phyloP scores from a whole-genome alignment of 495 filamentous ascomycete species.

The Penicillium canariense region DNA sequence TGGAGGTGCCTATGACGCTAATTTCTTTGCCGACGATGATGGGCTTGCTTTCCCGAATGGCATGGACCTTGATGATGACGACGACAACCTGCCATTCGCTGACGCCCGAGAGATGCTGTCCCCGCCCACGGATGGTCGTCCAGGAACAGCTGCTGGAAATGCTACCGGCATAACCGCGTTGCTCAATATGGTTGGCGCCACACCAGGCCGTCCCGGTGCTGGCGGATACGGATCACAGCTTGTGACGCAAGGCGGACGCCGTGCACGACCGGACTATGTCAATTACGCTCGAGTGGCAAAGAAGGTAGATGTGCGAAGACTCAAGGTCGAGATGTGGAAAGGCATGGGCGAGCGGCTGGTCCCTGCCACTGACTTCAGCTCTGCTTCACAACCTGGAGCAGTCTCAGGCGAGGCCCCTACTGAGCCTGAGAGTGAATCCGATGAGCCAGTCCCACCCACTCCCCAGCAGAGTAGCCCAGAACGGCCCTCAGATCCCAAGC shows the following conservation, averaged over 20 bases:
- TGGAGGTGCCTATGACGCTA: conserved; percentile 82
- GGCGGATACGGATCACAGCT: conserved; percentile 86
- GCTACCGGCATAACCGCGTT: conserved; percentile 40
- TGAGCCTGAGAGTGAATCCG: conserved; percentile 31
- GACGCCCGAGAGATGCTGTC: conserved; percentile 91
- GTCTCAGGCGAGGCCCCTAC: conserved; percentile 21
- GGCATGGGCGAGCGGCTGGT: conserved; percentile 63
- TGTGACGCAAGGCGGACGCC: conserved; percentile 77
- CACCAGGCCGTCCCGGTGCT: conserved; percentile 36
- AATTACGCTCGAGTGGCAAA: conserved; percentile 95
- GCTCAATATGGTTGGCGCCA: conserved; percentile 46
- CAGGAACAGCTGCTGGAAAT: conserved; percentile 36
- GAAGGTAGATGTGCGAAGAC: conserved; percentile 93
- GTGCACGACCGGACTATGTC: conserved; percentile 89
- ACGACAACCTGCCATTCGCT: conserved; percentile 82
- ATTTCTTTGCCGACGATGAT: conserved; percentile 98
- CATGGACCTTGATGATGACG: conserved; percentile 60
- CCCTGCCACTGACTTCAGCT: conserved; percentile 33
- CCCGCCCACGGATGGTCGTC: conserved; percentile 54
- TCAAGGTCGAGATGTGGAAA: conserved; percentile 97
- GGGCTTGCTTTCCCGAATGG: conserved; percentile 74
- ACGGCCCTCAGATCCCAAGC: conserved; percentile 20
- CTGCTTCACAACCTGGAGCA: conserved; percentile 28
- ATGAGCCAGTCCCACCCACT: conserved; percentile 32
- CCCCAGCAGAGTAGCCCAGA: conserved; percentile 29